These are phyloP conservation scores for Graphiopsis chlorocephala DNA, from an alignment of 2,329 filamentous ascomycete genomes.

Conservation along the genomic window DNA sequence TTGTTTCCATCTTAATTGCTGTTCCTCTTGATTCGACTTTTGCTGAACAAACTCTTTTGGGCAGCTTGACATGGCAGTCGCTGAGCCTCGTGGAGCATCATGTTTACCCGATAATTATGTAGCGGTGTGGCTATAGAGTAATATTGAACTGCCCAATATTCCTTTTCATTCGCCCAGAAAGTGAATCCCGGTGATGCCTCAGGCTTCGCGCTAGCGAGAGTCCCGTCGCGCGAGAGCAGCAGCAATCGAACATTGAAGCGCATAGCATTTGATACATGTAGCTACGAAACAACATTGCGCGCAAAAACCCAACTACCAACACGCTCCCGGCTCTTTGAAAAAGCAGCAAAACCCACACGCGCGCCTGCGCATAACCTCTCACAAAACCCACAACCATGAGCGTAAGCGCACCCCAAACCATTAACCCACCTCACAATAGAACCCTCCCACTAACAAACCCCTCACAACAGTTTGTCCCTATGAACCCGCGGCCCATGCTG, in stretches of 20 bases:
- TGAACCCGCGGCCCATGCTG: conserved; percentile 96
- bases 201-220: neutral
- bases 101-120: neutral
- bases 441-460: neutral
- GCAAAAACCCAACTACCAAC: neutral
- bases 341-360: neutral
- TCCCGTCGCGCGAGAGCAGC: neutral
- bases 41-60: neutral
- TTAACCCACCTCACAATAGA: neutral
- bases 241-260: neutral
- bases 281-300: neutral
- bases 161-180: neutral
- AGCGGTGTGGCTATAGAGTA: neutral
- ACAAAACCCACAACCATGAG: conserved; percentile 23
- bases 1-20: neutral
- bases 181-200: neutral
- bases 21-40: neutral
- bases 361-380: neutral
- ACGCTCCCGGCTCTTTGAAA: neutral
- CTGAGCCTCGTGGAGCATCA: neutral
- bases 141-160: neutral
- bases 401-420: conserved; percentile 16
- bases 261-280: neutral
- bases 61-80: neutral
- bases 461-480: conserved; percentile 67